Evolutionary conservation across 257 asterid genomes (phyloP).

Genomic region (Nicotiana attenuata): DNA sequence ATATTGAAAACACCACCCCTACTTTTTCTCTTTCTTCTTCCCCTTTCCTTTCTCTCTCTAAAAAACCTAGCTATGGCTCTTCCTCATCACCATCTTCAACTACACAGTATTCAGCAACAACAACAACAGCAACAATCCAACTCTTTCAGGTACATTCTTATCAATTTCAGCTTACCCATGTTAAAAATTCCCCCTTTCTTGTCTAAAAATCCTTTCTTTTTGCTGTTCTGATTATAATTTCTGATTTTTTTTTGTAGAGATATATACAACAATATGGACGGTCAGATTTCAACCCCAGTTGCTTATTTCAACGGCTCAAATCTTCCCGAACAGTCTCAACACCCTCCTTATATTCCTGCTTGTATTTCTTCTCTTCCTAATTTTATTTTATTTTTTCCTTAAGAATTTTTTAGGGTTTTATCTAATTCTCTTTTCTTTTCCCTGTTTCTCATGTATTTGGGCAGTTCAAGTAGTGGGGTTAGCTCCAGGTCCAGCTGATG

Average conservation of each 20-base stretch:
- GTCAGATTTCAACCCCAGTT: constrained; percentile 65
- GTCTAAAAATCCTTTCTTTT: constrained; percentile 6
- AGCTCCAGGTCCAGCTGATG: constrained; percentile 58
- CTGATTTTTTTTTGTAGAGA: constrained; percentile 39
- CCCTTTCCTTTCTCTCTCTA: constrained; percentile 14
- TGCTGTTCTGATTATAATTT: neutral
- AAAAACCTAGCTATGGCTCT: constrained; percentile 53
- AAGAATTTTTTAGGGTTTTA: neutral
- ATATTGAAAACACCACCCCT: constrained; percentile 11
- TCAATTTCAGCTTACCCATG: neutral
- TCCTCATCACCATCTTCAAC: constrained; percentile 57
- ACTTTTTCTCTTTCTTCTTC: constrained; percentile 6
- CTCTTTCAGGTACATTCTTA: constrained; percentile 49
- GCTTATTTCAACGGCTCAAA: constrained; percentile 59
- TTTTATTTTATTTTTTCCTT: neutral
- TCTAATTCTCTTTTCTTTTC: neutral
- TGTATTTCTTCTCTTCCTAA: constrained; percentile 32
- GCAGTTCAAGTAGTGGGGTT: constrained; percentile 85
- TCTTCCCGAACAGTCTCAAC: constrained; percentile 65
- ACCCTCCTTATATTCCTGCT: constrained; percentile 91
- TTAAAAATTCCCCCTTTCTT: neutral
- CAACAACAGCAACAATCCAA: constrained; percentile 26
- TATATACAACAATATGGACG: constrained; percentile 64
- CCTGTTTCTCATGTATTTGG: neutral
- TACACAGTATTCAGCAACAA: constrained; percentile 30